A percentile compares a stretch with the other conserved stretches of the same genome.
phyloP scores from a whole-genome alignment of 139 green algal species.

The Spirogloea muscicola region DNA sequence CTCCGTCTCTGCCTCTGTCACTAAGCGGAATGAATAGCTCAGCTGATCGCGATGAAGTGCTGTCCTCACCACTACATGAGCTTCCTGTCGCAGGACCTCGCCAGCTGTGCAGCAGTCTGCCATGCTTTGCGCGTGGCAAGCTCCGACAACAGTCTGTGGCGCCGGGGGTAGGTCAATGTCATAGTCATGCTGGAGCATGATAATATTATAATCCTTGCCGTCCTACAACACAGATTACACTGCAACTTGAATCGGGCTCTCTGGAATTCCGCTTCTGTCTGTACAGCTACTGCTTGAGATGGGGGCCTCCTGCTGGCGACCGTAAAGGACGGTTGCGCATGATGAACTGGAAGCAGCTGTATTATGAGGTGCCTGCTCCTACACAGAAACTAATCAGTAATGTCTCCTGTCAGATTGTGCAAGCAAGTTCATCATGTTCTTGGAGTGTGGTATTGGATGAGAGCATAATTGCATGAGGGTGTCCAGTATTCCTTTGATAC shows the following conservation, averaged over 20 bases:
- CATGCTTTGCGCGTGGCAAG: background rate
- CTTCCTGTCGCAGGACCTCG: conserved; percentile 14
- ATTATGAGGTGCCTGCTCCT: conserved; percentile 8
- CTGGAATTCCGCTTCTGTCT: background rate
- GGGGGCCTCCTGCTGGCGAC: background rate
- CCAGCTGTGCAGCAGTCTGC: conserved; percentile 3
- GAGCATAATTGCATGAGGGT: background rate
- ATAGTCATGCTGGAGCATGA: no score
- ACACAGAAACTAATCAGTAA: background rate
- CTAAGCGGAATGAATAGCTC: no score
- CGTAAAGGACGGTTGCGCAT: background rate
- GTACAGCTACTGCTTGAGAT: conserved; percentile 17
- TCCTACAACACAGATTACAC: background rate
- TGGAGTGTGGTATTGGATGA: no score
- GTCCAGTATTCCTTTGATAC: background rate
- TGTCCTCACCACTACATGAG: no score
- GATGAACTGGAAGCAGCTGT: conserved; percentile 11
- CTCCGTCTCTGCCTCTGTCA: no score
- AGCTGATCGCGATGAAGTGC: no score
- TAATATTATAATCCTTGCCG: background rate
- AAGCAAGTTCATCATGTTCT: background rate
- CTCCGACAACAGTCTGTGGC: background rate
- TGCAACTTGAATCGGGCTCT: background rate
- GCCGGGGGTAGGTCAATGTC: background rate
- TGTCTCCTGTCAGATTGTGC: background rate